phyloP scores from a whole-genome alignment of 768 basidiomycete genomes.

The Boletellus ananas region DNA sequence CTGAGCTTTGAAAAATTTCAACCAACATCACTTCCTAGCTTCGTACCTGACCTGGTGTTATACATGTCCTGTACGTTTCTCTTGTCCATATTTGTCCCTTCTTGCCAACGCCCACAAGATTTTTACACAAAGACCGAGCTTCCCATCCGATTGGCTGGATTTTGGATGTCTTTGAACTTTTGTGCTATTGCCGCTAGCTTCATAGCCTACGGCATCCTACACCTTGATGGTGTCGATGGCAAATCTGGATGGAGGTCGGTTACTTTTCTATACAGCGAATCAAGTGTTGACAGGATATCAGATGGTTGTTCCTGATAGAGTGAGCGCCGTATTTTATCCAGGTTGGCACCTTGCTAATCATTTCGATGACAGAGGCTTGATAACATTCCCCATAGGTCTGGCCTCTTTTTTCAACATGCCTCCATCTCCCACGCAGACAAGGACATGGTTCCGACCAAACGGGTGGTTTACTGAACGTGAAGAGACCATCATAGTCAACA shows the following conservation, averaged over 20 bases:
- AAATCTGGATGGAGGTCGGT: conserved; percentile 16
- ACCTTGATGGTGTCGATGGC: conserved; percentile 7
- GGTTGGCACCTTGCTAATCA: not conserved
- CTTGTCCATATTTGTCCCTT: not conserved
- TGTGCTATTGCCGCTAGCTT: conserved; percentile 57
- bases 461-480: conserved; percentile 65
- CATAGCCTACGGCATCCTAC: conserved; percentile 59
- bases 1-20: not conserved
- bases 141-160: conserved; percentile 52
- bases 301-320: conserved; percentile 39
- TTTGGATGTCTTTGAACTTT: conserved; percentile 62
- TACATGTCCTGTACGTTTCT: conserved; percentile 52
- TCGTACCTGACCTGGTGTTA: conserved; percentile 57
- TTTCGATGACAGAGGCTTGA: conserved; percentile 13
- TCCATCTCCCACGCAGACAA: conserved; percentile 57
- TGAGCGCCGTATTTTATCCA: conserved; percentile 7
- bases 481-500: conserved; percentile 56
- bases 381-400: conserved; percentile 52
- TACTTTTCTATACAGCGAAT: conserved; percentile 24
- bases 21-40: conserved; percentile 28
- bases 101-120: not conserved
- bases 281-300: not conserved
- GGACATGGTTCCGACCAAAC: conserved; percentile 52
- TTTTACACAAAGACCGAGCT: conserved; percentile 61
- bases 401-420: conserved; percentile 58